Evolutionary conservation across 768 basidiomycete genomes (phyloP).

Genomic region (Tylopilus plumbeoviolaceoides): DNA sequence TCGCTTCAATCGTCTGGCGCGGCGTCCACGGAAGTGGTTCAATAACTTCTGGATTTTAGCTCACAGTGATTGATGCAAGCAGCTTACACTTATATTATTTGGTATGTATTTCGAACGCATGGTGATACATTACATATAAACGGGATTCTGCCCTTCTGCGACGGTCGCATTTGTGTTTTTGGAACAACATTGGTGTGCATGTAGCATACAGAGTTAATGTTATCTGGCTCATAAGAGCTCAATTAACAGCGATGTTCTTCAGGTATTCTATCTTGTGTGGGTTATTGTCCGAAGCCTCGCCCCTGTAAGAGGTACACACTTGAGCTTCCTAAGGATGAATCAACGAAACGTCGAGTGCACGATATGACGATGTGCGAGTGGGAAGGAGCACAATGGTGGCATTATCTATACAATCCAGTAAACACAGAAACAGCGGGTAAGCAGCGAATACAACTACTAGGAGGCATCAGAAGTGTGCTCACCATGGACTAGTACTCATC

Average conservation of each 20-base stretch:
- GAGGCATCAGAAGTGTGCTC: constrained; percentile 17
- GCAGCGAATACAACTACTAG: no score
- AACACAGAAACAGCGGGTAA: no score
- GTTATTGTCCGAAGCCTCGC: constrained; percentile 58
- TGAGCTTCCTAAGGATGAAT: constrained; percentile 45
- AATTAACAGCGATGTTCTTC: constrained; percentile 40
- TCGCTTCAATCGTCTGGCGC: constrained; percentile 13
- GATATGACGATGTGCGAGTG: constrained; percentile 47
- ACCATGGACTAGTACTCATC: constrained; percentile 92
- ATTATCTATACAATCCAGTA: constrained; percentile 28
- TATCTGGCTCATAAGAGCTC: background rate
- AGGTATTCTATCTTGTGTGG: constrained; percentile 60
- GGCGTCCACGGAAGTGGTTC: background rate
- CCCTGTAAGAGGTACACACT: constrained; percentile 78
- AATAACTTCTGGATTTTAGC: background rate
- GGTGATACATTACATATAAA: background rate
- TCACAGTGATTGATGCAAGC: background rate
- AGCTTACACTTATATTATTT: constrained; percentile 1
- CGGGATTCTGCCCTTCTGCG: background rate
- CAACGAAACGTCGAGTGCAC: no score
- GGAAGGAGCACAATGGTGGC: constrained; percentile 77
- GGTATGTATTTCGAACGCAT: constrained; percentile 5
- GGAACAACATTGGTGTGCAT: background rate
- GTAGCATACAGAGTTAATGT: background rate
- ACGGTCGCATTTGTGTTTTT: background rate